phyloP scores from a whole-genome alignment of 208 protist species.

The Herpetomonas tarakana region DNA sequence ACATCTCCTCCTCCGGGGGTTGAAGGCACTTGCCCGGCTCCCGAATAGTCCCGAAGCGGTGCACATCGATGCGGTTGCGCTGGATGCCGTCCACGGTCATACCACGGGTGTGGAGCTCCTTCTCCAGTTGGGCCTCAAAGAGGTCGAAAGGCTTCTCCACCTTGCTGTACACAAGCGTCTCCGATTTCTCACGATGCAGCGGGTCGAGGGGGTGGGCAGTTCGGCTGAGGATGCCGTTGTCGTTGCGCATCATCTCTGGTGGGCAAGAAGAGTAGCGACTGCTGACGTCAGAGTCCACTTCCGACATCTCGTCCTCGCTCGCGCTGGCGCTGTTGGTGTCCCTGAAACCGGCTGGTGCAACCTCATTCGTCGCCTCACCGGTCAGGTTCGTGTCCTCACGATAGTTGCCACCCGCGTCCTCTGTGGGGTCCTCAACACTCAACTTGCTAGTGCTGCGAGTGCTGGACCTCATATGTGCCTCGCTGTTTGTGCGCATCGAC shows the following conservation, averaged over 20 bases:
- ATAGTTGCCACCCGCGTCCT: background rate
- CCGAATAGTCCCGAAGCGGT: constrained; percentile 68
- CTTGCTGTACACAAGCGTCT: constrained; percentile 5
- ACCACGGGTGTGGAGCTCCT: constrained; percentile 28
- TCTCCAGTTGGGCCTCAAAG: constrained; percentile 47
- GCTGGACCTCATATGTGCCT: background rate
- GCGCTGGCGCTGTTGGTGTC: background rate
- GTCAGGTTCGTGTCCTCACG: constrained; percentile 1
- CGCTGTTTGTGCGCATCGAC: background rate
- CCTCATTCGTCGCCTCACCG: background rate
- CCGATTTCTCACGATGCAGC: constrained; percentile 1
- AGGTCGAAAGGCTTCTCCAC: constrained; percentile 28
- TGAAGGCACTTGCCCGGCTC: constrained; percentile 80
- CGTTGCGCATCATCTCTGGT: constrained; percentile 30
- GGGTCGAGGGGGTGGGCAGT: constrained; percentile 9
- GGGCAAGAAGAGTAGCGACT: constrained; percentile 21
- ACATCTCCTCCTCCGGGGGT: constrained; percentile 55
- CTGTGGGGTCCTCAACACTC: background rate
- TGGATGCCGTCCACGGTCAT: constrained; percentile 36
- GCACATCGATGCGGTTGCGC: constrained; percentile 40
- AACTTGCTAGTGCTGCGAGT: background rate
- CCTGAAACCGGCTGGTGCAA: background rate
- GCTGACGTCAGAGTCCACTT: constrained; percentile 10
- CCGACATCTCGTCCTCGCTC: constrained; percentile 8
- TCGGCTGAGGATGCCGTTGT: constrained; percentile 55